A percentile compares a stretch with the other conserved stretches of the same genome.
Conservation (phyloP, 2,329 filamentous ascomycete genomes). For the Exophiala bonariae region DNA sequence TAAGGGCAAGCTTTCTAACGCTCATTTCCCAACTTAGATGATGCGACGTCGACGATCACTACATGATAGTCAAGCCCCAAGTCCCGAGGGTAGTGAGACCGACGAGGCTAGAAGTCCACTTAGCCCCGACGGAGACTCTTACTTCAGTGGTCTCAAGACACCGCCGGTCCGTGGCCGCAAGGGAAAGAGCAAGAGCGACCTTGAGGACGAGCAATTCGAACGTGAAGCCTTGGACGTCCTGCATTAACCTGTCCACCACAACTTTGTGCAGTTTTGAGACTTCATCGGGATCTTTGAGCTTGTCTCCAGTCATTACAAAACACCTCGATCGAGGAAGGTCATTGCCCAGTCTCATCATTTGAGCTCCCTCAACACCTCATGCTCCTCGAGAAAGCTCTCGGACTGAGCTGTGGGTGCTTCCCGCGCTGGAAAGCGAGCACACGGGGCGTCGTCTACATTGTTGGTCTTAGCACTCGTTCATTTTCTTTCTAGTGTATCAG, state of each 20-base stretch:
- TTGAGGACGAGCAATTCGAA: slow-evolving; percentile 4
- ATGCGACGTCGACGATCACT: slow-evolving; percentile 45
- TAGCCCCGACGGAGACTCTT: slow-evolving; percentile 21
- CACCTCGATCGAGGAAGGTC: too few relatives aligned
- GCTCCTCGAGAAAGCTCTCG: too few relatives aligned
- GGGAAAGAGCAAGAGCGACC: slow-evolving; percentile 13
- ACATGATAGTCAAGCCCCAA: slow-evolving; percentile 30
- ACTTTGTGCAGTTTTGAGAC: too few relatives aligned
- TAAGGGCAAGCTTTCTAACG: neutral
- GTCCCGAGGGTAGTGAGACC: slow-evolving; percentile 27
- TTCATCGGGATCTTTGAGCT: neutral
- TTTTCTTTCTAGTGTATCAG: too few relatives aligned
- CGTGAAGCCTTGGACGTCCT: slow-evolving; percentile 26
- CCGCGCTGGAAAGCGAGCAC: too few relatives aligned
- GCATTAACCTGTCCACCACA: too few relatives aligned
- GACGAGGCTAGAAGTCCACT: slow-evolving; percentile 28
- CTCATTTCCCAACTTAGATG: slow-evolving; percentile 33
- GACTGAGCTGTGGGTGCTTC: too few relatives aligned
- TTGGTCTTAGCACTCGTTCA: too few relatives aligned
- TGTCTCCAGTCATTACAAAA: neutral
- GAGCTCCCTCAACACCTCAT: too few relatives aligned
- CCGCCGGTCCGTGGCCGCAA: slow-evolving; percentile 23
- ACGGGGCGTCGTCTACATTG: too few relatives aligned
- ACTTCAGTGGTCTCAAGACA: slow-evolving; percentile 14
- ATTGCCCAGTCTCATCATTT: too few relatives aligned